Percentiles rank a stretch among this genome's conserved stretches.
These are phyloP conservation scores for Buxus sempervirens DNA, from an alignment of 164 flowering plant species.

Conservation along the genomic window DNA sequence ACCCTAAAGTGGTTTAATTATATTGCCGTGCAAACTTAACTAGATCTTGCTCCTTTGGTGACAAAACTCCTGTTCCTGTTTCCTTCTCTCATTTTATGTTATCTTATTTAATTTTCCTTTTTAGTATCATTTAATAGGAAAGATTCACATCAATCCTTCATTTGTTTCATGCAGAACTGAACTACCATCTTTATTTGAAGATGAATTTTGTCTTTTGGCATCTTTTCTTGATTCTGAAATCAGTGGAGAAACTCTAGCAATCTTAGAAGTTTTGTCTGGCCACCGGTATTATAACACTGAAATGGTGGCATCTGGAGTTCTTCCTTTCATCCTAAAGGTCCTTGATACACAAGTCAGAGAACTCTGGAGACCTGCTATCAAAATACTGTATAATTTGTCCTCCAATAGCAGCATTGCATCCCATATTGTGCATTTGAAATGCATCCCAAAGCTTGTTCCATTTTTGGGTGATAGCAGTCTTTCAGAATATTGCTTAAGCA, in stretches of 20 bases:
- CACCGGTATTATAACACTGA: constrained; percentile 27
- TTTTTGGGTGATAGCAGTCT: constrained; percentile 38
- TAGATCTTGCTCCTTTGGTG: not conserved
- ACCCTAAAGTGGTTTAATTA: not conserved
- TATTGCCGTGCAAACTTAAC: not conserved
- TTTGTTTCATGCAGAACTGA: constrained; percentile 37
- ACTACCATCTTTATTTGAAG: constrained; percentile 33
- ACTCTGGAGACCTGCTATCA: constrained; percentile 37
- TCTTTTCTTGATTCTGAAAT: constrained; percentile 51
- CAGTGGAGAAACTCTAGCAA: constrained; percentile 44
- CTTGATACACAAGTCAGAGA: constrained; percentile 36
- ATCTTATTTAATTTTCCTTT: too few relatives aligned
- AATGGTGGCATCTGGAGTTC: constrained; percentile 46
- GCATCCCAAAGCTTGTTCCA: constrained; percentile 52
- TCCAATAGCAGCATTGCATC: constrained; percentile 30
- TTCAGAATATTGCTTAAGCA: constrained; percentile 35
- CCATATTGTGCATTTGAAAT: constrained; percentile 28
- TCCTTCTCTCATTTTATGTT: too few relatives aligned
- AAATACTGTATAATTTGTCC: constrained; percentile 48
- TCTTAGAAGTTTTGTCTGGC: constrained; percentile 46
- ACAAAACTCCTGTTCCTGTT: not conserved
- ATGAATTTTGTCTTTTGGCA: constrained; percentile 40
- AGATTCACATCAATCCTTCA: not conserved
- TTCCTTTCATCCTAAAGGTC: constrained; percentile 38
- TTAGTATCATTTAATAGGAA: not conserved